Evolutionary conservation across 768 basidiomycete genomes (phyloP), one percentile per base, ranked within the genome.

Genomic region (Guyanaporus albipodus): DNA sequence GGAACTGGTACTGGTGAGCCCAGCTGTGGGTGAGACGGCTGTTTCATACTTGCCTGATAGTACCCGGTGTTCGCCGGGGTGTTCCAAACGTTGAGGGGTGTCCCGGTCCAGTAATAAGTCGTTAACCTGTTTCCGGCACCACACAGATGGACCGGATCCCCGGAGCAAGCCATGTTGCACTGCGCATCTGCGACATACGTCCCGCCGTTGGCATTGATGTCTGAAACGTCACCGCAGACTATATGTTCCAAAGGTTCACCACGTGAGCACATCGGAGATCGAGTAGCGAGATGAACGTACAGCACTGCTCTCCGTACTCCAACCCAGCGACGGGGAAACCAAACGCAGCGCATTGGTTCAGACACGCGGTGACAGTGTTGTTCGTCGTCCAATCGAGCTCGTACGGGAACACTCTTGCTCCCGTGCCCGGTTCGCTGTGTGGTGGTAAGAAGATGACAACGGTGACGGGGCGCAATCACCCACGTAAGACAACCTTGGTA

Each of bases 271-370:
- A 10, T 9, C 17, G 32, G n/a, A 8, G 9, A 27, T 15, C n/a
- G 17, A 32, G 31, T 2, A 1, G 19, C 10, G 23, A 14, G 1
- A 42, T 8, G 11, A 3, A 39, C 45, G 6, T 10, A 86, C 85
- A 89, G 70, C 87, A 91, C 57, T 88, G 83, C 51, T 82, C 59
- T 12, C 78, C 83, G 42, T 73, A 86, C 67, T 83, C 87, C 49
- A 83, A 69, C 21, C 85, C 87, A 23, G 80, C 80, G 29, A 77
- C 86, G 2, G 82, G 73, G 58, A 78, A 91, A 8, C 89, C 89
- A 53, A 79, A 89, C 2, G 73, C 70, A 8, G 79, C 74, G 53
- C 89, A 91, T 58, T 81, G 83, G 35, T 62, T 74, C 54, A 89
- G 70, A 58, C 89, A 91, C 2, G 72, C 73, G 1, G 74, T 63